Evolutionary conservation across 2,329 filamentous ascomycete species (phyloP).

Genomic region (Bipolaris cookei): DNA sequence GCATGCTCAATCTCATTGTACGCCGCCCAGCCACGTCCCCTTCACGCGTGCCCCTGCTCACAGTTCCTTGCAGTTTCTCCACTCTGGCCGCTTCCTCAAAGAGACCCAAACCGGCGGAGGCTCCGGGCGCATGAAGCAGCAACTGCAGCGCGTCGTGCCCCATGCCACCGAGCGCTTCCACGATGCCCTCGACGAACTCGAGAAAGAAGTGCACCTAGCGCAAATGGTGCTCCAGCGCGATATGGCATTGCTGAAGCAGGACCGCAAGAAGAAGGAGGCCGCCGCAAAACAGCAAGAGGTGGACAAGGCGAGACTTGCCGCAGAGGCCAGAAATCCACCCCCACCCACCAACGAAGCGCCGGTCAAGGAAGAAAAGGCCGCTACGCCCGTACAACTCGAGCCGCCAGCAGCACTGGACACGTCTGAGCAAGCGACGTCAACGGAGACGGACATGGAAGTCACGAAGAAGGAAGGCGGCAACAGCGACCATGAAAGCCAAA

Average conservation of each 20-base stretch:
- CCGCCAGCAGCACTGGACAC: conserved; percentile 6
- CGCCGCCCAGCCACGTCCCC: conserved; percentile 17
- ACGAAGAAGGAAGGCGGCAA: conserved; percentile 19
- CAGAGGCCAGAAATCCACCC: conserved; percentile 30
- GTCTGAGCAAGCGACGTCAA: conserved; percentile 14
- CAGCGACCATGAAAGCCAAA: not conserved
- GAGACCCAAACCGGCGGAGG: conserved; percentile 46
- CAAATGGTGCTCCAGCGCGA: conserved; percentile 47
- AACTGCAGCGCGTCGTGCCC: conserved; percentile 50
- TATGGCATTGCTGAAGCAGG: conserved; percentile 45
- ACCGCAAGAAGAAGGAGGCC: conserved; percentile 46
- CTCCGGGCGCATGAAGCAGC: conserved; percentile 39
- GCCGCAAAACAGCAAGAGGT: conserved; percentile 41
- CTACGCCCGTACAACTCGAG: conserved; percentile 22
- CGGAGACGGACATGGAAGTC: conserved; percentile 17
- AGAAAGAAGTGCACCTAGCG: conserved; percentile 52
- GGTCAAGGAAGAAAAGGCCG: conserved; percentile 22
- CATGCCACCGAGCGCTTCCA: conserved; percentile 54
- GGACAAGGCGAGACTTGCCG: conserved; percentile 41
- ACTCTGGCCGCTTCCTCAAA: conserved; percentile 54
- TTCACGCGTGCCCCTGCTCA: conserved; percentile 14
- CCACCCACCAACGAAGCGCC: conserved; percentile 14
- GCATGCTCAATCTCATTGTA: conserved; percentile 57
- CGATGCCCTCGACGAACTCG: conserved; percentile 59
- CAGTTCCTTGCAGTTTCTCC: conserved; percentile 46